These are phyloP conservation scores for Saprolegnia parasitica DNA, from an alignment of 352 stramenopile genomes.

Conservation along the genomic window DNA sequence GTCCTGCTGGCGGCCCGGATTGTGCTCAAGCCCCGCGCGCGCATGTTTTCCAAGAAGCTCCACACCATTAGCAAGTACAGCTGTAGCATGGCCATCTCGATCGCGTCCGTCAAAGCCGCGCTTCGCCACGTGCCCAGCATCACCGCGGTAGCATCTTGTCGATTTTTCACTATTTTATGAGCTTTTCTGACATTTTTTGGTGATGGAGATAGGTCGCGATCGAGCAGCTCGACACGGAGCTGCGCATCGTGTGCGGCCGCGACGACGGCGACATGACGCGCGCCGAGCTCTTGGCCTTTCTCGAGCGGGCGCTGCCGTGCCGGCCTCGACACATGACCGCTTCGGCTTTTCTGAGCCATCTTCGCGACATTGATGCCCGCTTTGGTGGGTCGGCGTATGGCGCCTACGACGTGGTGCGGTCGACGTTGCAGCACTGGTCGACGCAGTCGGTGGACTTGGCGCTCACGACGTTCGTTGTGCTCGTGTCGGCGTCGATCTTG, in stretches of 20 bases:
- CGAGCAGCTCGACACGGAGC: constrained; percentile 86
- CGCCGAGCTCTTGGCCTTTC: constrained; percentile 83
- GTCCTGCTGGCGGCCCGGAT: constrained; percentile 60
- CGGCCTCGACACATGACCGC: constrained; percentile 64
- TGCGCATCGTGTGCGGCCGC: constrained; percentile 84
- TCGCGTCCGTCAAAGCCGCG: constrained; percentile 74
- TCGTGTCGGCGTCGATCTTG: constrained; percentile 15
- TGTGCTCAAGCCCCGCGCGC: constrained; percentile 77
- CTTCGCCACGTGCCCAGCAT: constrained; percentile 76
- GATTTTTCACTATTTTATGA: too few species aligned
- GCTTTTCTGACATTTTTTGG: too few species aligned
- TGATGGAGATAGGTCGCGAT: constrained; percentile 43
- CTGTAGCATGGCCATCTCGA: constrained; percentile 81
- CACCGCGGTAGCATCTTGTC: constrained; percentile 33
- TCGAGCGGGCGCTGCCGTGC: constrained; percentile 75
- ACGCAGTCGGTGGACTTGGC: constrained; percentile 68
- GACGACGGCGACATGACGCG: constrained; percentile 82
- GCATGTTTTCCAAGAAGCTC: constrained; percentile 83
- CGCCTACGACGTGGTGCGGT: constrained; percentile 66
- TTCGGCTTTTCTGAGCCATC: constrained; percentile 63
- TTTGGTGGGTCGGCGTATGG: constrained; percentile 52
- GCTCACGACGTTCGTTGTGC: constrained; percentile 69
- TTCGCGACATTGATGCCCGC: constrained; percentile 85
- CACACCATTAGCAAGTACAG: constrained; percentile 85
- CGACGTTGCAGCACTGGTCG: constrained; percentile 74